These are phyloP conservation scores for Tetrahymena elliotti DNA, from an alignment of 73 alveolate genomes.

Conservation along the genomic window DNA sequence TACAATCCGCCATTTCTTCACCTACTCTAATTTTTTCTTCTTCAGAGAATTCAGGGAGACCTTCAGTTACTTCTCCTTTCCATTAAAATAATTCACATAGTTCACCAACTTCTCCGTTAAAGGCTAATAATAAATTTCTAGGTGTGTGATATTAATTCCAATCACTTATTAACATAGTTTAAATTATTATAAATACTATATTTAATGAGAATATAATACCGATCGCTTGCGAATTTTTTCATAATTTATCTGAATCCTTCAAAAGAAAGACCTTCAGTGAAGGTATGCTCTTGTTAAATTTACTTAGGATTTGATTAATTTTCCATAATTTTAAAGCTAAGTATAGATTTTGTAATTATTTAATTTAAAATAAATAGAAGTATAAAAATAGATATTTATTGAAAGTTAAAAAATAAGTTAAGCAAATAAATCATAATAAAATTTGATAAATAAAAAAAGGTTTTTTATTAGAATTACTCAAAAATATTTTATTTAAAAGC, in stretches of 20 bases:
- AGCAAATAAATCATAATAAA: not conserved
- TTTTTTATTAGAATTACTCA: too few species aligned
- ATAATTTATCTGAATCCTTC: not conserved
- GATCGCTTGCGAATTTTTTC: not conserved
- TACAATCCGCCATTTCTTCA: constrained; percentile 34
- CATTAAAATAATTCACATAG: constrained; percentile 15
- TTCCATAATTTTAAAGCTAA: not conserved
- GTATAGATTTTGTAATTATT: not conserved
- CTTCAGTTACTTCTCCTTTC: constrained; percentile 6
- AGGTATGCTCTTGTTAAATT: not conserved
- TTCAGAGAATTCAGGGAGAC: constrained; percentile 28
- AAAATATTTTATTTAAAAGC: too few species aligned
- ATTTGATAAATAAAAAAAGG: too few species aligned
- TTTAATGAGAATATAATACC: not conserved
- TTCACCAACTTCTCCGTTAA: constrained; percentile 38
- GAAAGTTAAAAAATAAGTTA: not conserved
- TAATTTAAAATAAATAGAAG: not conserved
- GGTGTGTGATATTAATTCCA: constrained; percentile 46
- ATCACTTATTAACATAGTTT: not conserved
- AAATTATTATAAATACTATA: not conserved
- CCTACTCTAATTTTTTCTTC: constrained; percentile 21
- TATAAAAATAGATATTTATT: not conserved
- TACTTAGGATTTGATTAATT: not conserved
- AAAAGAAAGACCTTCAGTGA: not conserved
- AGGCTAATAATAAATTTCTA: constrained; percentile 27